A percentile compares a stretch with the other conserved stretches of the same genome.
Conservation (phyloP, 1,139 yeast species). For the Zygoascus hellenicus region DNA sequence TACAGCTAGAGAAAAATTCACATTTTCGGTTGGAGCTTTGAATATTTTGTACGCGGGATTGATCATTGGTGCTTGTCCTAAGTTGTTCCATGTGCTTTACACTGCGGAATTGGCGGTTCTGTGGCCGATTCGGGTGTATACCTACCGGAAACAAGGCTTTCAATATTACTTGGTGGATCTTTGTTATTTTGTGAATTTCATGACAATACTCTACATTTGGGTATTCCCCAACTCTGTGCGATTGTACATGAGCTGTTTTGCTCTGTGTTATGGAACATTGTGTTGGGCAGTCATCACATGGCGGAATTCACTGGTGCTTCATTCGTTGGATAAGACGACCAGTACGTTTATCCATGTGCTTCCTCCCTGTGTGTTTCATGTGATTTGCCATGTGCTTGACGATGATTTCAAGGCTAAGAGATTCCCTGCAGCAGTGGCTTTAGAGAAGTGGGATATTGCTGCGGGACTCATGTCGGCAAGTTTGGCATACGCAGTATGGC, state of each 20-base stretch:
- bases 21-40: slow-evolving; percentile 70
- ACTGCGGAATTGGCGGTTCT: slow-evolving; percentile 54
- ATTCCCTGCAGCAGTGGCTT: slow-evolving; percentile 74
- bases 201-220: slow-evolving; percentile 74
- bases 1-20: slow-evolving; percentile 71
- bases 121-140: slow-evolving; percentile 80
- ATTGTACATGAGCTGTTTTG: slow-evolving; percentile 75
- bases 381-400: slow-evolving; percentile 75
- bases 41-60: slow-evolving; percentile 68
- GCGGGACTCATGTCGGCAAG: slow-evolving; percentile 76
- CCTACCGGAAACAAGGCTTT: slow-evolving; percentile 71
- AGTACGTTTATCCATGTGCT: slow-evolving; percentile 84
- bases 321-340: slow-evolving; percentile 89
- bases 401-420: slow-evolving; percentile 48
- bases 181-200: slow-evolving; percentile 81
- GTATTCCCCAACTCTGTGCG: slow-evolving; percentile 65
- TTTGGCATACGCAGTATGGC: slow-evolving; percentile 88
- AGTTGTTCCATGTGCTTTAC: slow-evolving; percentile 70
- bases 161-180: slow-evolving; percentile 90
- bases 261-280: slow-evolving; percentile 81
- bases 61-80: slow-evolving; percentile 72
- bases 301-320: slow-evolving; percentile 90
- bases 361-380: slow-evolving; percentile 87
- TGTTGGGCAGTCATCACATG: slow-evolving; percentile 94
- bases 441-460: slow-evolving; percentile 64